Evolutionary conservation across 805 yeast species (phyloP).

Genomic region (Barnettozyma sp.): DNA sequence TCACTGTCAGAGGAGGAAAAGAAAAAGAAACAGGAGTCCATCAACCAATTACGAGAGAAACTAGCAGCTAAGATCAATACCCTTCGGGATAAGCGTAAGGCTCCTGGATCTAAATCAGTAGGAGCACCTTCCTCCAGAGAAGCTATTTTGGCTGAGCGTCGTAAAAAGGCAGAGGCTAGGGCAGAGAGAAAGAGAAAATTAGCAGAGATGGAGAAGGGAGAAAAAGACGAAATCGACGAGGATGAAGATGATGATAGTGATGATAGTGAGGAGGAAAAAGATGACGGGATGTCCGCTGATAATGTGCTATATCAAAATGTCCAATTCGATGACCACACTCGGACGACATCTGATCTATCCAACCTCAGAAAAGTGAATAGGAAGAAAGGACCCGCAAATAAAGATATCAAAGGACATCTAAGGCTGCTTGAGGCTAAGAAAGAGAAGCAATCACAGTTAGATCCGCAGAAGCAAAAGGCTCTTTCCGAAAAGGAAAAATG

Average conservation of each 20-base stretch:
- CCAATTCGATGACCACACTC: conserved; percentile 73
- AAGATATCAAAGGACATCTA: conserved; percentile 80
- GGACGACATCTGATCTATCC: conserved; percentile 65
- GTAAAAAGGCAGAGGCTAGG: conserved; percentile 33
- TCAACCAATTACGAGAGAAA: conserved; percentile 69
- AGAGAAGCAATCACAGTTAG: conserved; percentile 50
- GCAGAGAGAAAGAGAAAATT: conserved; percentile 33
- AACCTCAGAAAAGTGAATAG: conserved; percentile 49
- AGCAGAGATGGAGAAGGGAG: conserved; percentile 32
- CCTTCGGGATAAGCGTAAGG: conserved; percentile 77
- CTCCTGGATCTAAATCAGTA: conserved; percentile 73
- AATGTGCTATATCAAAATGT: conserved; percentile 73
- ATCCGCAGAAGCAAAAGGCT: conserved; percentile 52
- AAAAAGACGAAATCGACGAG: conserved; percentile 36
- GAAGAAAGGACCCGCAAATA: conserved; percentile 78
- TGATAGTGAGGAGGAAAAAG: conserved; percentile 30
- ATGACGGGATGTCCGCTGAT: conserved; percentile 26
- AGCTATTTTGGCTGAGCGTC: conserved; percentile 64
- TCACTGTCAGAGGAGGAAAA: conserved; percentile 20
- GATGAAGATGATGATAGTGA: conserved; percentile 32
- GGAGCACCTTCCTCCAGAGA: conserved; percentile 88
- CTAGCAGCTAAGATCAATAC: conserved; percentile 64
- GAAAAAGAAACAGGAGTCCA: conserved; percentile 46
- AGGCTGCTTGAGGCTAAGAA: conserved; percentile 68
- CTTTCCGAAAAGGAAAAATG: conserved; percentile 72